phyloP scores from a whole-genome alignment of 768 basidiomycete species.

The Phylloporus arenicola region DNA sequence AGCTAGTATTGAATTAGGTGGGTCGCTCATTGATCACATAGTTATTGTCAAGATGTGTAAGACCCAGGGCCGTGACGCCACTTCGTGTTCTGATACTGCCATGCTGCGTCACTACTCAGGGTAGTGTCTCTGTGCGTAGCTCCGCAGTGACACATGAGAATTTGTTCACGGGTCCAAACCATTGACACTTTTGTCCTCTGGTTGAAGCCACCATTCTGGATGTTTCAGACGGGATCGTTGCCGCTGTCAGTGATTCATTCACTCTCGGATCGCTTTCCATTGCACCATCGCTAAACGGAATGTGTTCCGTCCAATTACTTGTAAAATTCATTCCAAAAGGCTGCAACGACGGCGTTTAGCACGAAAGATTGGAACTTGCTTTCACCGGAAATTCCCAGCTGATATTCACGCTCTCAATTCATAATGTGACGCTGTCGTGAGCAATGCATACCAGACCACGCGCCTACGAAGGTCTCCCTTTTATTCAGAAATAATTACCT shows the following conservation, averaged over 20 bases:
- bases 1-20: slow-evolving; percentile 14
- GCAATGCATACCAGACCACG: slow-evolving; percentile 6
- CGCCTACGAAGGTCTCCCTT: slow-evolving; percentile 3
- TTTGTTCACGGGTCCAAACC: slow-evolving; percentile 2
- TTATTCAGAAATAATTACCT: slow-evolving; percentile 8
- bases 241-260: background rate
- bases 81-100: slow-evolving; percentile 17
- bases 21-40: slow-evolving; percentile 11
- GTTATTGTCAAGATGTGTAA: slow-evolving; percentile 5
- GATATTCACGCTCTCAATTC: slow-evolving; percentile 15
- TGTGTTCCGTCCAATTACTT: slow-evolving; percentile 6
- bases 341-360: slow-evolving; percentile 18
- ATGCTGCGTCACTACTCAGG: slow-evolving; percentile 16
- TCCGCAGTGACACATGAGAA: slow-evolving; percentile 17
- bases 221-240: background rate
- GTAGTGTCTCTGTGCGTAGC: slow-evolving; percentile 16
- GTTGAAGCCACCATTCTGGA: background rate
- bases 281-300: slow-evolving; percentile 1
- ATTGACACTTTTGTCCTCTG: background rate
- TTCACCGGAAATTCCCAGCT: slow-evolving; percentile 12
- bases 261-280: slow-evolving; percentile 6
- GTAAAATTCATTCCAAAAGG: background rate
- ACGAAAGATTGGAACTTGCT: background rate
- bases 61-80: slow-evolving; percentile 19
- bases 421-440: slow-evolving; percentile 5